These are phyloP conservation scores for Phytophthora cryptogea DNA, from an alignment of 352 stramenopile species.

Conservation along the genomic window DNA sequence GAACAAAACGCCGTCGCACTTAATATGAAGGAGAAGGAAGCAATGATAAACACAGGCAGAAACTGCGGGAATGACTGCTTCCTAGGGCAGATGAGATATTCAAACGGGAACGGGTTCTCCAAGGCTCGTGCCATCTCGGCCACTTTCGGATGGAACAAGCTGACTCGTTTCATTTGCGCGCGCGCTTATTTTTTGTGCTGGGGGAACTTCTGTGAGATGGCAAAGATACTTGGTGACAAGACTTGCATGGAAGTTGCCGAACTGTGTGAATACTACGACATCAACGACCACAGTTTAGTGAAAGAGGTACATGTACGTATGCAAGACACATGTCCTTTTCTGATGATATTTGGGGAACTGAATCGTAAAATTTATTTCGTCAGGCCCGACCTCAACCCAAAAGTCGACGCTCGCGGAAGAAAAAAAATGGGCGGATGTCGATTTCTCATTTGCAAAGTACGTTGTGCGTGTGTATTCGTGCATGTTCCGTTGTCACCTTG, in stretches of 20 bases:
- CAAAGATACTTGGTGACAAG: conserved; percentile 65
- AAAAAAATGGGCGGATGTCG: conserved; percentile 66
- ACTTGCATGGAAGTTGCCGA: conserved; percentile 77
- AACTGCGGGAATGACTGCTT: conserved; percentile 86
- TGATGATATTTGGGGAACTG: neutral
- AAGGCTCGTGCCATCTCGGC: conserved; percentile 57
- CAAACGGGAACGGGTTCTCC: conserved; percentile 40
- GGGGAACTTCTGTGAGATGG: conserved; percentile 83
- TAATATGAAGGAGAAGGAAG: conserved; percentile 44
- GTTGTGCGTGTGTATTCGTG: conserved; percentile 28
- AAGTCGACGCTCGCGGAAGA: conserved; percentile 50
- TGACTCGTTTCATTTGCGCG: conserved; percentile 50
- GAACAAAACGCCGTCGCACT: conserved; percentile 67
- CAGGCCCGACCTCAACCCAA: conserved; percentile 34
- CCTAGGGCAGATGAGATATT: conserved; percentile 47
- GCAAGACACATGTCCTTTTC: neutral
- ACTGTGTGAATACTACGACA: conserved; percentile 68
- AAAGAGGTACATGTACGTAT: conserved; percentile 52
- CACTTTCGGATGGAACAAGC: conserved; percentile 55
- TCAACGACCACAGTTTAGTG: conserved; percentile 60
- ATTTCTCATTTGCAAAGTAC: conserved; percentile 72
- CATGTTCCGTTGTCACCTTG: conserved; percentile 45
- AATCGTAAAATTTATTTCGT: neutral
- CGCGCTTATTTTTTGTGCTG: conserved; percentile 69
- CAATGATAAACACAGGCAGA: conserved; percentile 50